phyloP scores from a whole-genome alignment of 306 rosid species.

The Rosa chinensis region DNA sequence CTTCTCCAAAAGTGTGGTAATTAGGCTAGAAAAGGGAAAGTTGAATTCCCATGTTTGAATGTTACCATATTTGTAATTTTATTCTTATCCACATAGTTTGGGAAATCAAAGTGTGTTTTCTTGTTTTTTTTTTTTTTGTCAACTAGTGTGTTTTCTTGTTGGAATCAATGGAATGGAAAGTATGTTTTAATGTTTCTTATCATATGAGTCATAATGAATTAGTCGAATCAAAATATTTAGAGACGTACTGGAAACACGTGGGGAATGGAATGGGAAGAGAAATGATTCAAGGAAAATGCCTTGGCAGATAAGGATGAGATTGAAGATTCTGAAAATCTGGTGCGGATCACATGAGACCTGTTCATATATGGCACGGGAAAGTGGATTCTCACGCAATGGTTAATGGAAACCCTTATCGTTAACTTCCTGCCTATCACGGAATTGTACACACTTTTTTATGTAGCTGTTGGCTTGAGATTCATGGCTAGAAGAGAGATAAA shows the following conservation, averaged over 20 bases:
- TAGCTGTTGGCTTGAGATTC: too few relatives aligned
- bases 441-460: too few relatives aligned
- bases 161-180: not conserved
- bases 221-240: not conserved
- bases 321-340: not conserved
- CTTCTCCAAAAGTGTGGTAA: not conserved
- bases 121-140: too few relatives aligned
- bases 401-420: too few relatives aligned
- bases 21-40: not conserved
- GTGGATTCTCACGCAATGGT: not conserved
- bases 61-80: not conserved
- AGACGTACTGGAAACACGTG: conserved; percentile 1
- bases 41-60: not conserved
- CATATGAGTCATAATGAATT: not conserved
- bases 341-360: conserved; percentile 32
- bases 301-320: not conserved
- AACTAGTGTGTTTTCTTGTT: not conserved
- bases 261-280: not conserved
- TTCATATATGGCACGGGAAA: conserved; percentile 15
- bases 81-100: not conserved
- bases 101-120: conserved; percentile 7
- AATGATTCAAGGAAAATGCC: not conserved
- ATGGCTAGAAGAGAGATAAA: too few relatives aligned
- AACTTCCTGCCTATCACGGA: not conserved
- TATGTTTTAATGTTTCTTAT: not conserved